Evolutionary conservation across 257 asterid species (phyloP).

Genomic region (Lantana camara): DNA sequence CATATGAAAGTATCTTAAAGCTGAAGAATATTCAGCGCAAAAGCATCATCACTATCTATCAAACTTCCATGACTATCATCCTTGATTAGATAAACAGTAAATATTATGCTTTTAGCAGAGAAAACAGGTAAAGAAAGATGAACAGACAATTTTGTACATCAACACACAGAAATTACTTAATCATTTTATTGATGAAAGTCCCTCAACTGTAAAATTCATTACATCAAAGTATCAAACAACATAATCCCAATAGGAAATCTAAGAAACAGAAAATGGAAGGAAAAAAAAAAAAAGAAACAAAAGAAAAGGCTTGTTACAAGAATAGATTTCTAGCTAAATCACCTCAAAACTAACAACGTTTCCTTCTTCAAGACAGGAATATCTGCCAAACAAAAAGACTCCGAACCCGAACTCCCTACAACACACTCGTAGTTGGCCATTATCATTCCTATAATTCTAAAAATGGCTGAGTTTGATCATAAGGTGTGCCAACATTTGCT

Average conservation of each 20-base stretch:
- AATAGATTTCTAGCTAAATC: slow-evolving; percentile 28
- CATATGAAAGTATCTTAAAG: neutral
- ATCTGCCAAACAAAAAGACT: slow-evolving; percentile 66
- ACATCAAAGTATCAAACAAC: too few relatives aligned
- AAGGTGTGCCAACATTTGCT: slow-evolving; percentile 54
- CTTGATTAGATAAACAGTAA: neutral
- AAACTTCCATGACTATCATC: slow-evolving; percentile 14
- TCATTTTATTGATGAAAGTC: slow-evolving; percentile 20
- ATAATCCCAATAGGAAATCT: slow-evolving; percentile 10
- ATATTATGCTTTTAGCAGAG: slow-evolving; percentile 27
- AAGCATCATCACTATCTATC: neutral
- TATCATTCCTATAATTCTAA: slow-evolving; percentile 79
- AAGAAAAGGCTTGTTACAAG: slow-evolving; percentile 9
- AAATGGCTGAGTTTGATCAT: slow-evolving; percentile 97
- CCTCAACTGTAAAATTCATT: slow-evolving; percentile 10
- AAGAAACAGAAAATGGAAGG: neutral
- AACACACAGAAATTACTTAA: neutral
- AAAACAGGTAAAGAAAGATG: slow-evolving; percentile 10
- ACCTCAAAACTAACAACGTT: neutral
- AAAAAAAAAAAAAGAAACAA: neutral
- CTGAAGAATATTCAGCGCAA: slow-evolving; percentile 4
- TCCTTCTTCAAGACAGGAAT: neutral
- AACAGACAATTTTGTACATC: neutral
- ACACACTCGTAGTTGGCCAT: slow-evolving; percentile 89
- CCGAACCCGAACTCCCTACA: slow-evolving; percentile 80